phyloP scores from a whole-genome alignment of 257 asterid species.

The Solanum pinnatisectum region DNA sequence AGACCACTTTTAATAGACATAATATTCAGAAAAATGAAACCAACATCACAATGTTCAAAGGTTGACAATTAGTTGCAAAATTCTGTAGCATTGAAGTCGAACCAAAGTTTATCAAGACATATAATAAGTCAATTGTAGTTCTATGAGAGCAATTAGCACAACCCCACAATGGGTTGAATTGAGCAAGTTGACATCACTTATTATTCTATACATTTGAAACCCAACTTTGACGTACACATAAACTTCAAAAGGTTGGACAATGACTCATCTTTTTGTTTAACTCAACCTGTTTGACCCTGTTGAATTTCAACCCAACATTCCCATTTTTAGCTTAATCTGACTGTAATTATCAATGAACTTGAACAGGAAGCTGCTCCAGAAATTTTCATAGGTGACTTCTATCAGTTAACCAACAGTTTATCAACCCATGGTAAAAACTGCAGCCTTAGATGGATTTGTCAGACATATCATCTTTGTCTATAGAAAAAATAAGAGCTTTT shows the following conservation, averaged over 20 bases:
- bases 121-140: not conserved
- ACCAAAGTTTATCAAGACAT: not conserved
- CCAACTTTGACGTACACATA: not conserved
- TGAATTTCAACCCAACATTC: not conserved
- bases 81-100: not conserved
- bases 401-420: not conserved
- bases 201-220: not conserved
- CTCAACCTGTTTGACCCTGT: not conserved
- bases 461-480: not conserved
- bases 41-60: not conserved
- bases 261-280: not conserved
- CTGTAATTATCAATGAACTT: not conserved
- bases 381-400: not conserved
- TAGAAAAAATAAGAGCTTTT: not conserved
- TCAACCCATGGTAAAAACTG: not conserved
- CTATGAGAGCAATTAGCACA: not conserved
- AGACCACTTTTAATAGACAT: no score
- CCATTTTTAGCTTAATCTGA: not conserved
- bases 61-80: no score
- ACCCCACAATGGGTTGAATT: not conserved
- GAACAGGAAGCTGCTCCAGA: not conserved
- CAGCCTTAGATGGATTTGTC: not conserved
- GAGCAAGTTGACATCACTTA: not conserved
- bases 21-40: not conserved
- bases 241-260: not conserved